phyloP scores from a whole-genome alignment of 257 asterid genomes.

The Hygrophila difformis region DNA sequence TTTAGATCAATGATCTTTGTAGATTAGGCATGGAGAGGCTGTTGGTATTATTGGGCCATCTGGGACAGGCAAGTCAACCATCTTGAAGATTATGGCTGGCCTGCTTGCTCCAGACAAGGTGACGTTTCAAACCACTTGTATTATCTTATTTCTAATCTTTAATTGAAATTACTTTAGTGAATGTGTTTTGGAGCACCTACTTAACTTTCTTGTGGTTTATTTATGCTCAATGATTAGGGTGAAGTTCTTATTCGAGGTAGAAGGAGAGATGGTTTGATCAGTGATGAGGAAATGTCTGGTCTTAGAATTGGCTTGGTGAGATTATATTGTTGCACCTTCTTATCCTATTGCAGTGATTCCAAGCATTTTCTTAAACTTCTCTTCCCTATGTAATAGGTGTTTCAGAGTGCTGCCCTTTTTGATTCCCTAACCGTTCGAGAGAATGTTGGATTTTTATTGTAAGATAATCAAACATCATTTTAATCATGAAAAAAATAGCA shows the following conservation, averaged over 20 bases:
- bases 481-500: no score
- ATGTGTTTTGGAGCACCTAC: constrained; percentile 4
- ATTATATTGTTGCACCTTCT: constrained; percentile 14
- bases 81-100: constrained; percentile 95
- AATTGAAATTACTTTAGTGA: neutral
- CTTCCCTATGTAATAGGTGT: constrained; percentile 53
- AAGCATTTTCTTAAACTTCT: constrained; percentile 18
- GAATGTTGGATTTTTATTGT: constrained; percentile 95
- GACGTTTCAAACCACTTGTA: constrained; percentile 13
- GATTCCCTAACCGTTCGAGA: constrained; percentile 96
- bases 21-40: constrained; percentile 99
- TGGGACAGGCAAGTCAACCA: constrained; percentile 97
- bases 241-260: constrained; percentile 89
- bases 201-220: constrained; percentile 19
- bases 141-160: constrained; percentile 3
- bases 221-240: constrained; percentile 46
- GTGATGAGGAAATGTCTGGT: constrained; percentile 95
- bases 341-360: constrained; percentile 15
- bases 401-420: constrained; percentile 98
- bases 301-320: constrained; percentile 96
- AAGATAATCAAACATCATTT: constrained; percentile 30
- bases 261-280: constrained; percentile 77
- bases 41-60: constrained; percentile 99
- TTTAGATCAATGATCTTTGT: constrained; percentile 19
- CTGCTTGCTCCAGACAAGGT: constrained; percentile 99